Evolutionary conservation across 371 early-diverging fungal genomes (phyloP).

Genomic region (Thermomucor indicae-seudaticae): DNA sequence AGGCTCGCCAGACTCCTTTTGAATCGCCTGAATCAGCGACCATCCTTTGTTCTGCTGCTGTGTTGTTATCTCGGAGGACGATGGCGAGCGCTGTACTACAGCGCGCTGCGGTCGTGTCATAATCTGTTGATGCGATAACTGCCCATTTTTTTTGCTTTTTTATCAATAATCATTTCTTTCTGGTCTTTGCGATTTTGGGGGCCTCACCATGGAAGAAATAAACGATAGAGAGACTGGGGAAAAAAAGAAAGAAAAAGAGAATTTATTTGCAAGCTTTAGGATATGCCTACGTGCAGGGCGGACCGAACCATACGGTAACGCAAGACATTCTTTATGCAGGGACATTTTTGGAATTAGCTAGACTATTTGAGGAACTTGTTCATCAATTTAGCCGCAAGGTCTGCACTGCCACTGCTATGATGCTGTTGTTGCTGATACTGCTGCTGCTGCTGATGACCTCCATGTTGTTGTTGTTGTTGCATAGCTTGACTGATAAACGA

Average conservation of each 20-base stretch:
- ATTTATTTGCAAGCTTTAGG: too few species aligned
- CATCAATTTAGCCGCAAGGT: too few species aligned
- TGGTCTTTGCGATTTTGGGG: background rate
- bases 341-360: too few species aligned
- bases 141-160: background rate
- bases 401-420: background rate
- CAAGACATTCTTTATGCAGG: too few species aligned
- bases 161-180: background rate
- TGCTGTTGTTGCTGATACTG: background rate
- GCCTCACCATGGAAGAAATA: background rate
- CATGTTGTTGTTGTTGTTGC: background rate
- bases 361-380: too few species aligned
- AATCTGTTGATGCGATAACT: conserved; percentile 6
- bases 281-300: too few species aligned
- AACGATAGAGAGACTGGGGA: background rate
- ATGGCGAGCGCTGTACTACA: background rate
- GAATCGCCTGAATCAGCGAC: conserved; percentile 10
- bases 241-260: background rate
- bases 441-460: conserved; percentile 14
- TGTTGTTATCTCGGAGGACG: background rate
- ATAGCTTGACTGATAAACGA: conserved; percentile 17
- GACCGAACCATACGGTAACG: too few species aligned
- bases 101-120: background rate
- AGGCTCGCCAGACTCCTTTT: conserved; percentile 12
- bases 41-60: background rate